Evolutionary conservation across 768 basidiomycete species (phyloP), one percentile per base, ranked within the genome.

Genomic region (Boletellus sp.): DNA sequence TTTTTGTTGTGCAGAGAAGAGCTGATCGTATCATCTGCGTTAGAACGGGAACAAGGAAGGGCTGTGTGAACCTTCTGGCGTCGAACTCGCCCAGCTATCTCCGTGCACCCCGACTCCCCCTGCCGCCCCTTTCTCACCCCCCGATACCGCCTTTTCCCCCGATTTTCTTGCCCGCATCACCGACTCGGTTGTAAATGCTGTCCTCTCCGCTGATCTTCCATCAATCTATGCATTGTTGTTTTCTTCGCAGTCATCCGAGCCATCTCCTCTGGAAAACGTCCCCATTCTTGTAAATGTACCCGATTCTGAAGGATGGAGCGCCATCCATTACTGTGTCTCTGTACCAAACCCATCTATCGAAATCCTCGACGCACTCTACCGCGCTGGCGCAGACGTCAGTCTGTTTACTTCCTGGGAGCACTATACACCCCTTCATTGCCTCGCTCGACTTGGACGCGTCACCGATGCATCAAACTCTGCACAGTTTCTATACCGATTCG

Each of bases 381-480:
- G 78, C 51, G 87, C 87, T 31, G 88, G 88, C 40, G 85, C 86
- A 19, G 87, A 90, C 57, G 68, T 85, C 53, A 76, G 84, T 41
- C 70, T 89, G 24, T 88, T 87, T 66, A 88, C 86, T 42, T 67
- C 71, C 16, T 61, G 75, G 49, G 78, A 84, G 61, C 79, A 85
- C 51, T 82, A 77, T 55, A 86, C 85, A 0, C 78, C 80, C 6
- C 77, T 89, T 26, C 86, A 88, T 57, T 79, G 84, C 59, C 76
- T 87, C 41, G 83, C 84, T 50, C 69, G 64, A 43, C 62, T 67
- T 32, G 68, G 56, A 45, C 60, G 68, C 41, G 45, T 74, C 47
- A 58, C 67, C 37, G 69, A 69, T 41, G 50, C 62, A 31, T 62
- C 67, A 38, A 68, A 73, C 32, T 63, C 69, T 23, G 59, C 68